Conservation (phyloP, 371 early-diverging fungal genomes). For the Mucor lusitanicus region DNA sequence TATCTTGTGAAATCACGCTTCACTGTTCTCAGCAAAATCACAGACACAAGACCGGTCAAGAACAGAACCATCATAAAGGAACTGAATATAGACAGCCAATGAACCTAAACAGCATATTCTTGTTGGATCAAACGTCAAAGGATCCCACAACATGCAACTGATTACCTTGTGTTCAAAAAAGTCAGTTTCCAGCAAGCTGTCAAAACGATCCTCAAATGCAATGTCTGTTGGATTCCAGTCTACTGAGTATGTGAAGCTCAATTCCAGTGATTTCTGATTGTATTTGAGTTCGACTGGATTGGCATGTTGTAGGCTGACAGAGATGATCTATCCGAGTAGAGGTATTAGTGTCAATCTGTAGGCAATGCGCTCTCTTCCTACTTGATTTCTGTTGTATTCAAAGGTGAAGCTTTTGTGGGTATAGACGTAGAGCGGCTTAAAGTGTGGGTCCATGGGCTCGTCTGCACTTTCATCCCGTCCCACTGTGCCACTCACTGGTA, state of each 20-base stretch:
- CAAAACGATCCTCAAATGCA: conserved; percentile 68
- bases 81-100: conserved; percentile 87
- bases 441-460: conserved; percentile 29
- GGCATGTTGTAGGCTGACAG: conserved; percentile 44
- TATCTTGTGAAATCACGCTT: conserved; percentile 81
- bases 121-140: not conserved
- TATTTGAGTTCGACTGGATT: conserved; percentile 39
- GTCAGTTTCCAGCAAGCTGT: conserved; percentile 69
- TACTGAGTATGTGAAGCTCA: conserved; percentile 78
- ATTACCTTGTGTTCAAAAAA: conserved; percentile 80
- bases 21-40: conserved; percentile 74
- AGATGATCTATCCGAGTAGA: conserved; percentile 48
- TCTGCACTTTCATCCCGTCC: conserved; percentile 22
- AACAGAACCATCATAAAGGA: conserved; percentile 86
- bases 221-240: conserved; percentile 59
- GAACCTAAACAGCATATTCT: conserved; percentile 54
- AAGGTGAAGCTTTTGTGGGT: conserved; percentile 67
- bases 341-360: not conserved
- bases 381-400: conserved; percentile 61
- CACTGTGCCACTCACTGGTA: conserved; percentile 59
- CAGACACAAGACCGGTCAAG: conserved; percentile 74
- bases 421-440: conserved; percentile 45
- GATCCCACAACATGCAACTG: not conserved
- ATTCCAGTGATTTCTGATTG: conserved; percentile 24
- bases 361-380: conserved; percentile 4